These are phyloP conservation scores for Gracilaria domingensis DNA, from an alignment of 23 red algal species.

Conservation along the genomic window DNA sequence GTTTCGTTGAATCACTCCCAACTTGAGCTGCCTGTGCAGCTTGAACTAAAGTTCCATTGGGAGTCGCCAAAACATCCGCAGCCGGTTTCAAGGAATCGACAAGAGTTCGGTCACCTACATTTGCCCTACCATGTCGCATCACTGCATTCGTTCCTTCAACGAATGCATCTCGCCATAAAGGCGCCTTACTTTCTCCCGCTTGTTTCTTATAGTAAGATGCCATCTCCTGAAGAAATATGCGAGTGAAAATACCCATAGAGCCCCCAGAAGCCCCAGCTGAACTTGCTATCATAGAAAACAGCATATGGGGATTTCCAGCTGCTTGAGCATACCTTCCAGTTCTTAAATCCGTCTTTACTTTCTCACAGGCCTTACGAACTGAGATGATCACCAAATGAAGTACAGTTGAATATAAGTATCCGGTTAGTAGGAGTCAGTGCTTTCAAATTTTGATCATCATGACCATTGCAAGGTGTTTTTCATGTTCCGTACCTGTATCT, in stretches of 20 bases:
- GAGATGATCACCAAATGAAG: not conserved
- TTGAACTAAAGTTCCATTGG: conserved; percentile 9
- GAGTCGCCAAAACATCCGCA: conserved; percentile 52
- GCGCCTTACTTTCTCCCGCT: not conserved
- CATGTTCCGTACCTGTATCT: conserved; percentile 50
- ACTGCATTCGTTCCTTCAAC: conserved; percentile 65
- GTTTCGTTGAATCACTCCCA: conserved; percentile 54
- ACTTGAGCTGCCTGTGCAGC: conserved; percentile 61
- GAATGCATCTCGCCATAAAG: conserved; percentile 57
- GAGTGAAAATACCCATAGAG: conserved; percentile 38
- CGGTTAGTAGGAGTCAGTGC: not conserved
- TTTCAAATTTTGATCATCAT: not conserved
- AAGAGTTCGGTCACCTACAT: conserved; percentile 64
- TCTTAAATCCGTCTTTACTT: conserved; percentile 18
- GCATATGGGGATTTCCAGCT: conserved; percentile 40
- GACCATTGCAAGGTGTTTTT: not conserved
- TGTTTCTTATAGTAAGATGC: conserved; percentile 19
- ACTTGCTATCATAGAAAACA: conserved; percentile 42
- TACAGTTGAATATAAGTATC: not conserved
- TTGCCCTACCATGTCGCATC: conserved; percentile 64
- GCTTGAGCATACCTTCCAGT: conserved; percentile 32
- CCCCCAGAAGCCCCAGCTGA: conserved; percentile 35
- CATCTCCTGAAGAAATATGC: conserved; percentile 47
- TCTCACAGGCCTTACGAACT: conserved; percentile 48
- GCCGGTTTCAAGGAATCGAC: conserved; percentile 79